Evolutionary conservation across 768 basidiomycete species (phyloP), one percentile per base, ranked within the genome.

Genomic region (Russula vinacea): DNA sequence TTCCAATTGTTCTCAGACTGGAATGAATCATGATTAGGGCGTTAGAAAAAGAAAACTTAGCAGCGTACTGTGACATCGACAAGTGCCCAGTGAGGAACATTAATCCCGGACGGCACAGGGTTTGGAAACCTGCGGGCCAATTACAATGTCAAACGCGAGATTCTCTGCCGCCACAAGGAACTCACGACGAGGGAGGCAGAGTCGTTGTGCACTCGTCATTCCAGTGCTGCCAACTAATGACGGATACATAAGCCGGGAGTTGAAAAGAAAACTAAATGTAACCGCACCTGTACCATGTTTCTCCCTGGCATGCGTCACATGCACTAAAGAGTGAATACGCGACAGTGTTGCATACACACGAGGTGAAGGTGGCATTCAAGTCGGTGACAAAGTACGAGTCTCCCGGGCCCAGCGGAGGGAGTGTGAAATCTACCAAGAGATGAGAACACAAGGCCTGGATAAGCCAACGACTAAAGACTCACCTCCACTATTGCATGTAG

Each of bases 321-420:
- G 60, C 44, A n/a, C 42, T 40, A 11, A 52, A 8, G 17, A 60
- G 58, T 14, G 58, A 60, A 33, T 22, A 52, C 16, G 13, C 19
- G 9, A 62, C 11, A 9, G 60, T 55, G 44, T 33, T 62, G 44
- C 60, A 62, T 29, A 2, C 29, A 29, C 29, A 29, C 29, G 5
- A 5, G 29, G 5, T 2, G 29, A 29, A 2, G 5, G 7, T 19
- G 0, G 45, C 53, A 62, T 29, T 29, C 22, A 10, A 2, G 47
- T 26, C 13, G 24, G 7, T 29, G 29, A 5, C 29, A 29, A 29
- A 2, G 14, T 49, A 49, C 5, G 11, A 4, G 2, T 8, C 7
- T 29, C 26, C 50, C 26, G 16, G 6, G 7, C 14, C 16, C 2
- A 51, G 29, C 10, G 29, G 32, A 52, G 17, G 1, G 17, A 19